A percentile compares a stretch with the other conserved stretches of the same genome.
These are phyloP conservation scores for Gentiana macrophylla DNA, from an alignment of 257 asterid genomes.

Conservation along the genomic window DNA sequence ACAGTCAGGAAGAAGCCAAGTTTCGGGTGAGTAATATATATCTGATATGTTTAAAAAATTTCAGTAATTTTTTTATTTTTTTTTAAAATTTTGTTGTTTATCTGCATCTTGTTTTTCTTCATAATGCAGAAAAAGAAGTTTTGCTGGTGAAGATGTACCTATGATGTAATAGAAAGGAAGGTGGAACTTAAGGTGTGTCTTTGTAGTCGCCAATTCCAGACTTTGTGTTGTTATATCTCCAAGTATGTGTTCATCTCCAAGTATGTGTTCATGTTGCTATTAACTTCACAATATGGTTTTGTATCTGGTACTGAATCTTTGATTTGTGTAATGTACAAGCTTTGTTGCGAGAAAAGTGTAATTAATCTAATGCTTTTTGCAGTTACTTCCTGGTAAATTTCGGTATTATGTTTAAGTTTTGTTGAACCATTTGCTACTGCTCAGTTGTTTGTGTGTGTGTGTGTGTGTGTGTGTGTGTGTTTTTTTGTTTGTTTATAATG, in stretches of 20 bases:
- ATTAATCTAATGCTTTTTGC: no score
- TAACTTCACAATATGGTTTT: no score
- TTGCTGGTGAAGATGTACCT: conserved; percentile 42
- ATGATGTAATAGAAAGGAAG: not conserved
- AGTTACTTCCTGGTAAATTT: no score
- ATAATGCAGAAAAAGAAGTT: conserved; percentile 62
- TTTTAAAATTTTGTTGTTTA: no score
- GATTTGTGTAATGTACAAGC: no score
- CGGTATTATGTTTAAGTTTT: no score
- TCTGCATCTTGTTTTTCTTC: conserved; percentile 2
- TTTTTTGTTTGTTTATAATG: no score
- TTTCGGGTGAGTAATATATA: conserved; percentile 41
- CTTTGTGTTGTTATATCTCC: not conserved
- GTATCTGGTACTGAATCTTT: not conserved
- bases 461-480: no score
- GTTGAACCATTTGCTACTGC: no score
- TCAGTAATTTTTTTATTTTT: not conserved
- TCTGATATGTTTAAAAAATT: not conserved
- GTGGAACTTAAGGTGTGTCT: not conserved
- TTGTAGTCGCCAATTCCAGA: not conserved
- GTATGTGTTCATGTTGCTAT: not conserved
- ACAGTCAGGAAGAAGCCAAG: conserved; percentile 72
- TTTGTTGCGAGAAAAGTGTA: no score
- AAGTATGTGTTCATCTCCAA: not conserved
- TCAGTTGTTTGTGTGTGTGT: no score